Evolutionary conservation across 768 basidiomycete species (phyloP), one percentile per base, ranked within the genome.

Genomic region (Mycena alexandri): DNA sequence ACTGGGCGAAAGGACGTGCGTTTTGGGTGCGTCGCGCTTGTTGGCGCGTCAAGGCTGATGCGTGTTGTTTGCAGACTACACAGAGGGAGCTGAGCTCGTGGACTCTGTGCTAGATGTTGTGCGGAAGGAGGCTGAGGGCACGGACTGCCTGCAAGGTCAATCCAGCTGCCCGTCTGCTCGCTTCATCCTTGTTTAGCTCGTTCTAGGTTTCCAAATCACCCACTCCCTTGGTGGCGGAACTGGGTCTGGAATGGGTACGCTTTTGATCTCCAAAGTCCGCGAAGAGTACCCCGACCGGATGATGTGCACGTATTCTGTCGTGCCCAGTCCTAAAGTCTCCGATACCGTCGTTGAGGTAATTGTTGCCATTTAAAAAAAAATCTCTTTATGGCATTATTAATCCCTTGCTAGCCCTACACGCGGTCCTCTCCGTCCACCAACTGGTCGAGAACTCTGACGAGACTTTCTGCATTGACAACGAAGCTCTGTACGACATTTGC

Each of bases 231-330:
- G 98, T 84, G 98, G 98, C 84, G 98, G 97, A 81, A 99, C 98
- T 74, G 98, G 98, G 84, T 95, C 98, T 73, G 98, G 98, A 83
- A 99, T 99, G 97, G 98, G 98, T 81, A 98, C 98, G 51, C 92
- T 99, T 60, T 83, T 99, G 72, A 98, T 99, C 79, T 98, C 96
- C 72, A 99, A 99, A 85, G 98, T 99, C 79, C 90, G 97, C 71
- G 96, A 98, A 80, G 97, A 99, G 79, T 99, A 94, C 82, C 98
- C 97, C 72, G 98, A 99, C 81, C 87, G 98, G 63, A 99, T 99
- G 97, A 98, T 99, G 97, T 95, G 94, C 80, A 99, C 98, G 68
- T 99, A 97, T 86, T 99, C 98, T 62, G 97, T 99, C 75, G 94
- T 99, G 17, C 97, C 97, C 34, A 92, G 90, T 81, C 96, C 97